phyloP scores from a whole-genome alignment of 2,329 filamentous ascomycete species.

The Gnomoniopsis smithogilvyi region DNA sequence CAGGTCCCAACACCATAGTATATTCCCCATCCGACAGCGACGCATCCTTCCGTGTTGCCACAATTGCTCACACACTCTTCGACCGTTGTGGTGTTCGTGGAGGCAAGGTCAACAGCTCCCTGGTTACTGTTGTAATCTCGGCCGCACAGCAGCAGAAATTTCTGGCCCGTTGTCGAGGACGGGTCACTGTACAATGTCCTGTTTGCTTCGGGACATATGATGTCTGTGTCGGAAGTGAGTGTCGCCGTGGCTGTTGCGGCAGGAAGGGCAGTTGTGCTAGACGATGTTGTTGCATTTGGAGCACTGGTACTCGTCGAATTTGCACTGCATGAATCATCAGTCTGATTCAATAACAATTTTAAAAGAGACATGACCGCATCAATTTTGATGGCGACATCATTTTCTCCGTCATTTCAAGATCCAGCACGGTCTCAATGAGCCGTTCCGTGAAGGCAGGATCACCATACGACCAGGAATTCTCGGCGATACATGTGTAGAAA shows the following conservation, averaged over 20 bases:
- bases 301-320: neutral
- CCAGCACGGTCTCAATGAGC: too few relatives aligned
- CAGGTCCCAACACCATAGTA: constrained; percentile 27
- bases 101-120: constrained; percentile 28
- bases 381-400: neutral
- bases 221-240: neutral
- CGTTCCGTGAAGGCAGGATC: too few relatives aligned
- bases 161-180: constrained; percentile 14
- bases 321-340: neutral
- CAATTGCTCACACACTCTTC: constrained; percentile 32
- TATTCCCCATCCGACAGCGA: constrained; percentile 33
- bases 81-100: constrained; percentile 23
- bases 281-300: neutral
- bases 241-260: constrained; percentile 16
- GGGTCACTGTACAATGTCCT: constrained; percentile 28
- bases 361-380: neutral
- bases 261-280: constrained; percentile 9
- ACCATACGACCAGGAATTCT: too few relatives aligned
- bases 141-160: constrained; percentile 32
- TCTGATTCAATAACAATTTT: neutral
- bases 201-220: constrained; percentile 32
- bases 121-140: constrained; percentile 30
- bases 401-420: neutral
- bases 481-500: neutral
- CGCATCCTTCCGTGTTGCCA: constrained; percentile 26